These are phyloP conservation scores for Alopecurus myosuroides DNA, from an alignment of 176 grass and related monocot genomes.

Conservation along the genomic window DNA sequence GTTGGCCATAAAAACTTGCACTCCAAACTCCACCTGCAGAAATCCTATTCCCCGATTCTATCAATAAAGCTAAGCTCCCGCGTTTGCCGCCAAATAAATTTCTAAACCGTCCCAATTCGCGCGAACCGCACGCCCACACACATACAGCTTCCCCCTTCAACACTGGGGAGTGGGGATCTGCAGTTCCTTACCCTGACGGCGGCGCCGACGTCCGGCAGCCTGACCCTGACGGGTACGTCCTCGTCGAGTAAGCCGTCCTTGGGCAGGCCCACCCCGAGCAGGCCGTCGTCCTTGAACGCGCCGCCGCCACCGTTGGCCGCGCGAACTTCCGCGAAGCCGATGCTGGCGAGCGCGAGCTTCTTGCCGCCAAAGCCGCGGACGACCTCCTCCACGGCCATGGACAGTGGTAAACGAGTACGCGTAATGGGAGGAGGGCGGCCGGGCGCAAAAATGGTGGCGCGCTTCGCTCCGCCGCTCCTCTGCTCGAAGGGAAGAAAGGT, in stretches of 20 bases:
- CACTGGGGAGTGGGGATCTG: too few species aligned
- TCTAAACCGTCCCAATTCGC: neutral
- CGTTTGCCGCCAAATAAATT: neutral
- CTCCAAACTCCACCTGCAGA: neutral
- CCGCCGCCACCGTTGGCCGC: neutral
- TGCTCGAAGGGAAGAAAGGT: neutral
- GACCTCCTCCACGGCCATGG: conserved; percentile 16
- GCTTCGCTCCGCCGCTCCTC: neutral
- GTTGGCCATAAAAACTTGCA: neutral
- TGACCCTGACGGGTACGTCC: neutral
- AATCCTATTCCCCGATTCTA: neutral
- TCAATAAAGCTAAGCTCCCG: neutral
- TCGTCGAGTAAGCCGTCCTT: conserved; percentile 5
- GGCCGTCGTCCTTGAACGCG: conserved; percentile 10
- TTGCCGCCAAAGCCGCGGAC: neutral
- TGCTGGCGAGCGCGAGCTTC: conserved; percentile 42
- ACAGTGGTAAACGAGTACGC: neutral
- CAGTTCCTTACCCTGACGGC: conserved; percentile 29
- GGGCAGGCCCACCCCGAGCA: conserved; percentile 11
- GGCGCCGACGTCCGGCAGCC: neutral
- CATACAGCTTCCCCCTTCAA: neutral
- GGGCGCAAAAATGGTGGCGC: neutral
- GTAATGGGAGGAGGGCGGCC: neutral
- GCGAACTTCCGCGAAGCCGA: conserved; percentile 33
- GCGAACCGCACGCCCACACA: neutral